These are phyloP conservation scores for Globisporangium splendens DNA, from an alignment of 352 stramenopile genomes.

Conservation along the genomic window DNA sequence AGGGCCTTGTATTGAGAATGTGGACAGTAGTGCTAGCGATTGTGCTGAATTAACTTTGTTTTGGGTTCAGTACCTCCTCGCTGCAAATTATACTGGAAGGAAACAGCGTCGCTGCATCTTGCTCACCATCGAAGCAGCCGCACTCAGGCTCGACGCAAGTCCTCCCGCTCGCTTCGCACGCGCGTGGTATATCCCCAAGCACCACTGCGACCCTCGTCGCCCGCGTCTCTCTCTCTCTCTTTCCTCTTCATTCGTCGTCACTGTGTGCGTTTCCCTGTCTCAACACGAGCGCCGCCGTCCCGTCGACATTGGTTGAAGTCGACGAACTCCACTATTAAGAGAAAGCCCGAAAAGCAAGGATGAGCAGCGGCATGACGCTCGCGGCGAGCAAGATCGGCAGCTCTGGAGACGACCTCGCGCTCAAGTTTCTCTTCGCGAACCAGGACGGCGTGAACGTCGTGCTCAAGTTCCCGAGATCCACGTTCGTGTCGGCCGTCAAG, in stretches of 20 bases:
- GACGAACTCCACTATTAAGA: not conserved
- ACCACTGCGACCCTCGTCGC: too few species aligned
- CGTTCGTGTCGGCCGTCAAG: constrained; percentile 62
- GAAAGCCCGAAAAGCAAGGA: not conserved
- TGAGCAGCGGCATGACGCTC: constrained; percentile 6
- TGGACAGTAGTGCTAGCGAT: too few species aligned
- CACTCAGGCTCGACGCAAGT: too few species aligned
- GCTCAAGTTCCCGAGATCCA: constrained; percentile 46
- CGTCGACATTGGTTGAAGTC: not conserved
- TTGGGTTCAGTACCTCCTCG: too few species aligned
- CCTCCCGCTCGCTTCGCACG: too few species aligned
- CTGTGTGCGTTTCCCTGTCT: not conserved
- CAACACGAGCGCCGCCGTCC: not conserved
- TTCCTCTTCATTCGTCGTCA: not conserved
- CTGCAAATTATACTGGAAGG: too few species aligned
- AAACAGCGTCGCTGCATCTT: too few species aligned
- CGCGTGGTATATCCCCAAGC: too few species aligned
- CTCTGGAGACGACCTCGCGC: constrained; percentile 42
- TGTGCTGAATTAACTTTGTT: too few species aligned
- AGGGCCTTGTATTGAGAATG: too few species aligned
- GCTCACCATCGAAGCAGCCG: too few species aligned
- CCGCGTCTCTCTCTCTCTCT: not conserved
- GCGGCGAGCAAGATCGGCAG: constrained; percentile 26
- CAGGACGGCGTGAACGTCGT: constrained; percentile 70
- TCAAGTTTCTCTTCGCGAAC: constrained; percentile 88